Base-by-base conservation (phyloP, 2,329 filamentous ascomycete genomes). In the Penicillium sp. region DNA sequence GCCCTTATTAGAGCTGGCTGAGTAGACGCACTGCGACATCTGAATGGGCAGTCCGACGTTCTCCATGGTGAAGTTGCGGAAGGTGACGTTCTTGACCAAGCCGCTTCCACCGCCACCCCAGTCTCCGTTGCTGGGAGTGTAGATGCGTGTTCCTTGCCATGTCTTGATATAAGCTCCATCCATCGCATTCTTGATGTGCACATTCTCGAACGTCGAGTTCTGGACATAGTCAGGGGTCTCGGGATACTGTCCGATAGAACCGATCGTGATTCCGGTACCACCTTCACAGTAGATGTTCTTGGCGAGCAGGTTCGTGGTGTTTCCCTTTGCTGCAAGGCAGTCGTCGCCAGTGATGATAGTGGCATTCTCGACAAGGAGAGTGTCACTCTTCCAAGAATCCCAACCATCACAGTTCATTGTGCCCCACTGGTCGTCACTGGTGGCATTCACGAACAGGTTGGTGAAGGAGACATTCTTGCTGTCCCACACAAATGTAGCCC, bases 371-470 rank as follows among this genome's bases (percentile, higher is more conserved):
- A 81, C 75, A 2, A 68, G 64, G 21, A 82, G 70, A 46, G 77
- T 73, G 44, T 75, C 75, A 14, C 79, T 80, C 62, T 81, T 80
- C 77, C 78, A 82, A 21, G 78, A 79, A 53, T 82, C 77, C 42
- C 75, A 74, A 4, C 79, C 79, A 58, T 82, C 80, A 1, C 79
- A 82, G 55, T 82, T 82, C 16, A 79, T 74, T 1, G 78, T 78
- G 36, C 62, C 71, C 73, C 75, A 79, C 51, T 75, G 70, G 21
- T 73, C 76, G 47, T 72, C 72, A 31, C 75, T 79, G 3, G 73
- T 77, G 1, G 79, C 73, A 56, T 79, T 79, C 73, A 82, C 80
- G 48, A 79, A 78, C 13, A 81, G 67, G 53, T 82, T 82, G 11
- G 77, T 80, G 72, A 82, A 78, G 7, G 78, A 80, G 48, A 82